Percentiles rank a stretch among this genome's conserved stretches.
Conservation (phyloP, 164 flowering plant genomes). For the Chimonanthus praecox region DNA sequence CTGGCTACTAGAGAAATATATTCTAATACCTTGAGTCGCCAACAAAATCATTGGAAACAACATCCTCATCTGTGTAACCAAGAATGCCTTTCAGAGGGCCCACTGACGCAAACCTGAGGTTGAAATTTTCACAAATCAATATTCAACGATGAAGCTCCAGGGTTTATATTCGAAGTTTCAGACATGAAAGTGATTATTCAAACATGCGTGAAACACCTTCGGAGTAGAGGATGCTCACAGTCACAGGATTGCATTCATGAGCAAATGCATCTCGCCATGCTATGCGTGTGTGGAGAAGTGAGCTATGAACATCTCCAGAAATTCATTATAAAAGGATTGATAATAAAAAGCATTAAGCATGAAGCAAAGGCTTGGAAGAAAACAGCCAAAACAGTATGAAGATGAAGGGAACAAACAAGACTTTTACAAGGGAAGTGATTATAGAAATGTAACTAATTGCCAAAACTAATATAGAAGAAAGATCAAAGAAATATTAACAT, state of each 20-base stretch:
- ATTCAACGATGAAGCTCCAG: neutral
- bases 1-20: neutral
- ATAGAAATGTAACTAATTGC: neutral
- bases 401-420: neutral
- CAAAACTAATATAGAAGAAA: neutral
- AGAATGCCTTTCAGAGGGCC: constrained; percentile 84
- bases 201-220: neutral
- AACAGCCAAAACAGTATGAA: neutral
- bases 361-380: neutral
- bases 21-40: constrained; percentile 78
- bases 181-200: too few species aligned
- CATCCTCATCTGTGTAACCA: constrained; percentile 97
- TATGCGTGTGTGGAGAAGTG: neutral
- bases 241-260: neutral
- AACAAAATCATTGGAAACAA: constrained; percentile 91
- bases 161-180: neutral
- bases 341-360: neutral
- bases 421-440: neutral
- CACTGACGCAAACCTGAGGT: constrained; percentile 72
- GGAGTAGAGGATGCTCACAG: neutral
- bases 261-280: neutral
- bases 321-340: neutral
- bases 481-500: neutral
- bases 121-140: neutral
- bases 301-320: neutral